phyloP scores from a whole-genome alignment of 2,329 filamentous ascomycete species.

The Biscogniauxia marginata region DNA sequence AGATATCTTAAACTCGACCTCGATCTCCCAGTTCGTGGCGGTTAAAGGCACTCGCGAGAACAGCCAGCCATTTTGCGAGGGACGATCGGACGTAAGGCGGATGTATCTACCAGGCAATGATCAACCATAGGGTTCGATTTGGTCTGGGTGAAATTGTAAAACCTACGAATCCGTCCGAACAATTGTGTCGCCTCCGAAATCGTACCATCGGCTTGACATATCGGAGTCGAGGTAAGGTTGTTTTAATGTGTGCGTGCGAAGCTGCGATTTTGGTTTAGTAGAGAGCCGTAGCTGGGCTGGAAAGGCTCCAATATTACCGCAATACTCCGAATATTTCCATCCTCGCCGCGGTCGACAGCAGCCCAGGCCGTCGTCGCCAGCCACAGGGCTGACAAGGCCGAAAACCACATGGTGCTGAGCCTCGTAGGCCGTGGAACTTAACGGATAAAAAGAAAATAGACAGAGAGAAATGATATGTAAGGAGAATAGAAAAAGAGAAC shows the following conservation, averaged over 20 bases:
- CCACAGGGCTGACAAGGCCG: constrained; percentile 33
- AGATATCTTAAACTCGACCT: constrained; percentile 92
- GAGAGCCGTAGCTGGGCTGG: background rate
- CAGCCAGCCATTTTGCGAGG: constrained; percentile 88
- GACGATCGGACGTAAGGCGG: constrained; percentile 84
- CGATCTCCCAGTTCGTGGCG: constrained; percentile 98
- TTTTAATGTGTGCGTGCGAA: constrained; percentile 81
- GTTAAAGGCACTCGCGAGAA: constrained; percentile 93
- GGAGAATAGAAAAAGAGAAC: constrained; percentile 15
- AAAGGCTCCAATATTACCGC: constrained; percentile 48
- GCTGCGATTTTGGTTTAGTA: constrained; percentile 47
- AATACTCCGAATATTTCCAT: constrained; percentile 59
- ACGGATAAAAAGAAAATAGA: constrained; percentile 6
- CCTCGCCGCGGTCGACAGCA: constrained; percentile 44
- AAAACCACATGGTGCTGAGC: constrained; percentile 31
- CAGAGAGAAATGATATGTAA: constrained; percentile 10
- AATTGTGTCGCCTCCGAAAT: constrained; percentile 95
- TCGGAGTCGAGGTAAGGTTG: constrained; percentile 98
- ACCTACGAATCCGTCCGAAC: constrained; percentile 68
- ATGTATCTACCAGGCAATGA: constrained; percentile 65
- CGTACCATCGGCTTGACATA: constrained; percentile 98
- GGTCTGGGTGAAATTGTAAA: constrained; percentile 5
- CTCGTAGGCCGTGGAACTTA: constrained; percentile 8
- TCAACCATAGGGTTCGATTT: constrained; percentile 22
- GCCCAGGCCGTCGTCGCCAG: constrained; percentile 39